phyloP scores from a whole-genome alignment of 2,329 filamentous ascomycete species.

The Lojkania enalia region DNA sequence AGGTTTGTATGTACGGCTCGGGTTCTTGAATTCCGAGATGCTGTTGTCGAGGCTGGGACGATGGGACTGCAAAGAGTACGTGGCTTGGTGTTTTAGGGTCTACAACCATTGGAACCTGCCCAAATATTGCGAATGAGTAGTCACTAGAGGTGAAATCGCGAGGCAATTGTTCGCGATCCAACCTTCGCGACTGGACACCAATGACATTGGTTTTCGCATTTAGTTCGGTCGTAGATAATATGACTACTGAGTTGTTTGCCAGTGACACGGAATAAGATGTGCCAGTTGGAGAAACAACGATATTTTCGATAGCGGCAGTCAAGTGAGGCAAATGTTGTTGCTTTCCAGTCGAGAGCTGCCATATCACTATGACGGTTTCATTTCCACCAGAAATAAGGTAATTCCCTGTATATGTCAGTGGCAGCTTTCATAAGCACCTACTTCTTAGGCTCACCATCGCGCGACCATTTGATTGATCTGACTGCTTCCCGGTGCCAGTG shows the following conservation, averaged over 20 bases:
- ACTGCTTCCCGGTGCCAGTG: conserved; percentile 93
- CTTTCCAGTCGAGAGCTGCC: conserved; percentile 87
- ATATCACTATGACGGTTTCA: conserved; percentile 86
- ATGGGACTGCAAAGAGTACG: conserved; percentile 55
- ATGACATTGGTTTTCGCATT: conserved; percentile 81
- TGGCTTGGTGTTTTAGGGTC: conserved; percentile 47
- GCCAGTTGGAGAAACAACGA: conserved; percentile 78
- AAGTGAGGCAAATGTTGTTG: conserved; percentile 88
- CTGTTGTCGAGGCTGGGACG: conserved; percentile 52
- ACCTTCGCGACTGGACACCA: conserved; percentile 67
- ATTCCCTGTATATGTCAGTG: conserved; percentile 62
- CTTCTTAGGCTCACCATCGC: conserved; percentile 67
- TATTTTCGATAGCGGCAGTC: conserved; percentile 78
- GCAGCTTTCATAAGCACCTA: background rate
- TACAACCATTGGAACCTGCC: conserved; percentile 43
- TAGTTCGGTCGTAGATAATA: conserved; percentile 87
- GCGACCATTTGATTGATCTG: conserved; percentile 85
- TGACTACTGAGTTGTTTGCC: conserved; percentile 89
- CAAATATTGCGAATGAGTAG: conserved; percentile 23
- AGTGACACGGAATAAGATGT: conserved; percentile 82
- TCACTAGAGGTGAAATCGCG: conserved; percentile 23
- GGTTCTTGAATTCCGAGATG: conserved; percentile 31
- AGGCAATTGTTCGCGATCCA: conserved; percentile 32
- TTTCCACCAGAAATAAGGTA: conserved; percentile 92
- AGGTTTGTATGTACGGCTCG: conserved; percentile 75